Conservation (phyloP, 257 asterid species). For the Solanum raphanifolium region DNA sequence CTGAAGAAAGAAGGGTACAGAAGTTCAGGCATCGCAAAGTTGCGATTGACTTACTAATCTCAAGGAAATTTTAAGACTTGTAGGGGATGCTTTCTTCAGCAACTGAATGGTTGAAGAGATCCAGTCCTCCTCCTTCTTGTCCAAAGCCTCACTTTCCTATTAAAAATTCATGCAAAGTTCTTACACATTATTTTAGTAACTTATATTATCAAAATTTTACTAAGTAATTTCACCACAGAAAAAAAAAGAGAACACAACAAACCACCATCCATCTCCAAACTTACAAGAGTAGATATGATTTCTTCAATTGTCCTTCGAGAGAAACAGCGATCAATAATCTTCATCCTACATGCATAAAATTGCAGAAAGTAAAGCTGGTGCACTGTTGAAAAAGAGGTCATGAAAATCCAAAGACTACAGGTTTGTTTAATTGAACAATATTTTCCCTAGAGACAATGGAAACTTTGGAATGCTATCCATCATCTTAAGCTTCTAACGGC, state of each 20-base stretch:
- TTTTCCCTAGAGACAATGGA: background rate
- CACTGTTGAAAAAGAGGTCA: background rate
- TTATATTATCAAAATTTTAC: background rate
- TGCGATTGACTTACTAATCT: constrained; percentile 46
- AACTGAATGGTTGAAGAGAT: constrained; percentile 53
- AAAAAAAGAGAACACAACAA: background rate
- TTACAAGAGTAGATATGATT: constrained; percentile 61
- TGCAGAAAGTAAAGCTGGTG: background rate
- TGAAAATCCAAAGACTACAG: background rate
- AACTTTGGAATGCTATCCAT: background rate
- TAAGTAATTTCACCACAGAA: background rate
- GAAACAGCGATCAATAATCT: constrained; percentile 48
- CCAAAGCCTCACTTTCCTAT: constrained; percentile 44
- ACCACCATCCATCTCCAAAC: constrained; percentile 1
- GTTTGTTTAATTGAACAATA: background rate
- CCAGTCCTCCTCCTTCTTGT: constrained; percentile 48
- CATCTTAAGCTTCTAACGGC: background rate
- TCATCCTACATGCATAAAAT: constrained; percentile 36
- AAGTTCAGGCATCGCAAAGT: too few species aligned
- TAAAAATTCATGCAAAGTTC: constrained; percentile 1
- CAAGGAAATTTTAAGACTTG: constrained; percentile 77
- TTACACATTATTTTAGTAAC: background rate
- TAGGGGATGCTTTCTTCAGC: constrained; percentile 78
- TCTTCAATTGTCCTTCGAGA: constrained; percentile 62
- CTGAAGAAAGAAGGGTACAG: too few species aligned